Conservation (phyloP, 441 rosid species). For the Jatropha podagrica region DNA sequence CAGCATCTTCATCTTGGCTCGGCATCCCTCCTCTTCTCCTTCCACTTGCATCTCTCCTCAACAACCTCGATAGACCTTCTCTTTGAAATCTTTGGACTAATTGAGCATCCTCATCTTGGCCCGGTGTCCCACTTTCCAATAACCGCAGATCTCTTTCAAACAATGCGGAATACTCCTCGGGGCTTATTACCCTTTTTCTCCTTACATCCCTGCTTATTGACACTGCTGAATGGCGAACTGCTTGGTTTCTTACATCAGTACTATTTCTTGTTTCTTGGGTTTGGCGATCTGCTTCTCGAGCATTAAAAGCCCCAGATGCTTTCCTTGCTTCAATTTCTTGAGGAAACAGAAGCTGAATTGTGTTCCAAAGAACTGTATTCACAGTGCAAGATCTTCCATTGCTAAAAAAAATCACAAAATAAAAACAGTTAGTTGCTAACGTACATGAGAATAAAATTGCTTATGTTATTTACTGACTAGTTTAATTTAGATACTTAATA, state of each 20-base stretch:
- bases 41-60: constrained; percentile 30
- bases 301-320: constrained; percentile 32
- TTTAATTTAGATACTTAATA: too few species aligned
- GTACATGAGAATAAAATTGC: too few species aligned
- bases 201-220: constrained; percentile 31
- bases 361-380: constrained; percentile 97
- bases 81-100: constrained; percentile 41
- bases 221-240: constrained; percentile 18
- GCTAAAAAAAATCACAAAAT: constrained; percentile 41
- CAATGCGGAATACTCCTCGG: constrained; percentile 70
- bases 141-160: constrained; percentile 55
- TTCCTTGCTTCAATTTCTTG: constrained; percentile 82
- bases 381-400: constrained; percentile 88
- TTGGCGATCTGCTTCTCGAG: constrained; percentile 28
- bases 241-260: constrained; percentile 16
- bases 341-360: constrained; percentile 93
- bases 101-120: constrained; percentile 35
- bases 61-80: constrained; percentile 41
- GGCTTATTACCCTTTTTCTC: constrained; percentile 34
- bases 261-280: constrained; percentile 26
- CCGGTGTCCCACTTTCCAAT: constrained; percentile 31
- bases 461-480: too few species aligned
- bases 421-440: not conserved
- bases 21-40: constrained; percentile 37
- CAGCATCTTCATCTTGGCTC: constrained; percentile 79